Evolutionary conservation across 805 yeast genomes (phyloP).

Genomic region (Candida coleopterorum): DNA sequence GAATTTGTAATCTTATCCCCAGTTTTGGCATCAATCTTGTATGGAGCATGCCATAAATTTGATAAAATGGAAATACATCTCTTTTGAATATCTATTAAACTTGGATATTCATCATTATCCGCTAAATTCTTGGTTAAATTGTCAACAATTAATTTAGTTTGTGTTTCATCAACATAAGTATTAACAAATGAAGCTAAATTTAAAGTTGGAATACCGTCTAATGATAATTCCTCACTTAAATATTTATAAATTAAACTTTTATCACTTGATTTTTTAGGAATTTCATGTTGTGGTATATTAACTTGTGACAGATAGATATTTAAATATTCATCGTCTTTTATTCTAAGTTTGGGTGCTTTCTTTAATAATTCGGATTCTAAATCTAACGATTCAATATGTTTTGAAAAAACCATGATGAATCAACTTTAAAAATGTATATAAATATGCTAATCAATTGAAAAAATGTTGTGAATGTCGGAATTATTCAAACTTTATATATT

Average conservation of each 20-base stretch:
- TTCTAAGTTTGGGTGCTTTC: conserved; percentile 16
- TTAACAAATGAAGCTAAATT: conserved; percentile 89
- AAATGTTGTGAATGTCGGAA: too few species aligned
- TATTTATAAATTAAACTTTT: conserved; percentile 53
- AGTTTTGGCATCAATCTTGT: conserved; percentile 15
- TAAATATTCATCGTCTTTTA: conserved; percentile 26
- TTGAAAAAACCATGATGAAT: conserved; percentile 41
- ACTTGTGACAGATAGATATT: conserved; percentile 26
- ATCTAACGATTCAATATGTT: conserved; percentile 42
- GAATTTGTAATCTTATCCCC: conserved; percentile 35
- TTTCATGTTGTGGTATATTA: conserved; percentile 50
- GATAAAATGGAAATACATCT: conserved; percentile 80
- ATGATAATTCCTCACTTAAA: conserved; percentile 65
- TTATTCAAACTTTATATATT: too few species aligned
- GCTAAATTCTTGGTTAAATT: conserved; percentile 85
- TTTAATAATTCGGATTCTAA: conserved; percentile 32
- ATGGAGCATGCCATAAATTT: conserved; percentile 75
- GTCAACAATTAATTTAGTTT: conserved; percentile 49
- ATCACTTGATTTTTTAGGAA: conserved; percentile 55
- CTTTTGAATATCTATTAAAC: conserved; percentile 70
- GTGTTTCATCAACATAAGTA: conserved; percentile 50
- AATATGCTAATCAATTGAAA: too few species aligned
- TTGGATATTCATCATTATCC: conserved; percentile 91
- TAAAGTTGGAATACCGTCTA: conserved; percentile 81
- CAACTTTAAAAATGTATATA: too few species aligned